Percentiles rank a stretch among this genome's conserved stretches.
Evolutionary conservation across 495 filamentous ascomycete species (phyloP).

Genomic region (Trichoderma gamsii): DNA sequence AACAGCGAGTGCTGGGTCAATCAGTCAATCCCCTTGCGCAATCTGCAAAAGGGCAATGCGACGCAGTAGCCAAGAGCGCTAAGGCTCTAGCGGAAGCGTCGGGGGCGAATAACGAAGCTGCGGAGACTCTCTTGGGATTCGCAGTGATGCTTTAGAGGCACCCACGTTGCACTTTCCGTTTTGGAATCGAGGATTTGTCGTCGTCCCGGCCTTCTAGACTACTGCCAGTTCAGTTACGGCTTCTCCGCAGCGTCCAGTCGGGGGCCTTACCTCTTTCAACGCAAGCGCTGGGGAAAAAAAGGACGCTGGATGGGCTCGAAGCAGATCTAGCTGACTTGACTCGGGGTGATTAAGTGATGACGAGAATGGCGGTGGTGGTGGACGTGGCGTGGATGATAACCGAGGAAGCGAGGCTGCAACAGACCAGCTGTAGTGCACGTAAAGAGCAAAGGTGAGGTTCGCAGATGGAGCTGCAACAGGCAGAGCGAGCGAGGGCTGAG

Average conservation of each 20-base stretch:
- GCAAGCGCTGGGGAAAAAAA: too few species aligned
- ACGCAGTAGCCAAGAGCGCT: not conserved
- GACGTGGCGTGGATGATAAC: not conserved
- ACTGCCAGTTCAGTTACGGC: not conserved
- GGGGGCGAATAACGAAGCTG: not conserved
- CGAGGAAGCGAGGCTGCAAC: not conserved
- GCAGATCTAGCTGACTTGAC: too few species aligned
- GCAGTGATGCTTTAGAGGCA: too few species aligned
- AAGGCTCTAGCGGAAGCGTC: not conserved
- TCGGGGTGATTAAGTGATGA: too few species aligned
- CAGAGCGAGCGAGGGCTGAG: not conserved
- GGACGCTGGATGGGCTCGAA: too few species aligned
- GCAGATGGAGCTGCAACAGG: not conserved
- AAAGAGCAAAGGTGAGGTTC: not conserved
- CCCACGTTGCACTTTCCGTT: not conserved
- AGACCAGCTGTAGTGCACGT: slow-evolving; percentile 7
- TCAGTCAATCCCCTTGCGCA: not conserved
- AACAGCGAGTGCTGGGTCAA: not conserved
- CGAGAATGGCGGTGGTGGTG: too few species aligned
- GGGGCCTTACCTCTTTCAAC: not conserved
- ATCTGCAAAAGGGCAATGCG: not conserved
- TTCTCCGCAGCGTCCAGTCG: not conserved
- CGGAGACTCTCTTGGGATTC: too few species aligned
- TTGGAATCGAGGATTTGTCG: not conserved
- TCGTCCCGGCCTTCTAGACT: not conserved